Conservation (phyloP, 1,139 yeast genomes). For the Candida sp. region DNA sequence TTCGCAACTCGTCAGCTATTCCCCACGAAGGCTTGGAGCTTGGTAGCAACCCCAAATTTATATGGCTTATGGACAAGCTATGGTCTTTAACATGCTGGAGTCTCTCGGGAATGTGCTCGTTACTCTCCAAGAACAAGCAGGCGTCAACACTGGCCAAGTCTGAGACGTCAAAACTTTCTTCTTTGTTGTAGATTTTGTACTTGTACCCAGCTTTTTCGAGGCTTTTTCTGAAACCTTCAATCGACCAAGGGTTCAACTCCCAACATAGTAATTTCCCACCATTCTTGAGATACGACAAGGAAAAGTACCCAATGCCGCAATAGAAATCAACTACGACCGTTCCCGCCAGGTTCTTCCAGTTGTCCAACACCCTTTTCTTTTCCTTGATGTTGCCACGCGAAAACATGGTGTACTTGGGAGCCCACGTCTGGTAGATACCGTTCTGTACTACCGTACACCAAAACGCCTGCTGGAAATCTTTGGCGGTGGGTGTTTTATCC, state of each 20-base stretch:
- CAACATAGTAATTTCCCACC: constrained; percentile 71
- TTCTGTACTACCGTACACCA: constrained; percentile 81
- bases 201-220: constrained; percentile 47
- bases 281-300: constrained; percentile 65
- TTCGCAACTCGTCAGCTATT: constrained; percentile 34
- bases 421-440: constrained; percentile 82
- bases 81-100: constrained; percentile 26
- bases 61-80: constrained; percentile 51
- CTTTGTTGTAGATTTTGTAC: constrained; percentile 32
- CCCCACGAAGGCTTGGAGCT: constrained; percentile 68
- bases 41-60: constrained; percentile 82
- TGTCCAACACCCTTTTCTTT: constrained; percentile 63
- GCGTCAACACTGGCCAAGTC: constrained; percentile 22
- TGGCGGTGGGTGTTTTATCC: constrained; percentile 36
- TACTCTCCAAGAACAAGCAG: constrained; percentile 63
- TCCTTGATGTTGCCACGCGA: constrained; percentile 90
- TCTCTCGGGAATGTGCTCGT: constrained; percentile 52
- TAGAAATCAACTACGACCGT: constrained; percentile 69
- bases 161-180: constrained; percentile 30
- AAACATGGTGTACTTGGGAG: constrained; percentile 87
- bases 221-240: constrained; percentile 69
- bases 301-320: constrained; percentile 88
- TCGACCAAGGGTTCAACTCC: constrained; percentile 90
- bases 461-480: constrained; percentile 56
- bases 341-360: constrained; percentile 34